A percentile compares a stretch with the other conserved stretches of the same genome.
phyloP scores from a whole-genome alignment of 306 rosid genomes.

The Acmispon strigosus region DNA sequence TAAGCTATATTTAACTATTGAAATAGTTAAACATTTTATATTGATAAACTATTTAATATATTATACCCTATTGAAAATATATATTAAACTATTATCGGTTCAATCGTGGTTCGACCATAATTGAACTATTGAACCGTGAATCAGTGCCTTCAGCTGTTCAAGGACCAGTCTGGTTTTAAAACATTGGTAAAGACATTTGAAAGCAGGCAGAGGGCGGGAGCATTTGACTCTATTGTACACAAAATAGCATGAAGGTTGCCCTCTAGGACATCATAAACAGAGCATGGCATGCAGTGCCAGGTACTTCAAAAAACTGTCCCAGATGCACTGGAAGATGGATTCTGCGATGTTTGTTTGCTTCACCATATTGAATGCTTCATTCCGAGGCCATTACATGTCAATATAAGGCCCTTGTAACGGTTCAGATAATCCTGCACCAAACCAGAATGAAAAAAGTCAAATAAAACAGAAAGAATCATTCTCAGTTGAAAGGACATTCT shows the following conservation, averaged over 20 bases:
- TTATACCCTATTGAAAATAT: no score
- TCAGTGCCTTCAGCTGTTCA: no score
- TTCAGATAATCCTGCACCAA: constrained; percentile 79
- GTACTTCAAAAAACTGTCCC: constrained; percentile 34
- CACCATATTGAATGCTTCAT: constrained; percentile 77
- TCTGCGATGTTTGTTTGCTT: constrained; percentile 10
- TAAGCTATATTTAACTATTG: no score
- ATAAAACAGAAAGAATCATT: background rate
- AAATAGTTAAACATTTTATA: no score
- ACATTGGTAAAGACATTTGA: no score
- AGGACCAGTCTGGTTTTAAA: no score
- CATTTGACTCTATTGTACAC: constrained; percentile 1
- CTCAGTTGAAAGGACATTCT: background rate
- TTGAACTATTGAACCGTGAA: no score
- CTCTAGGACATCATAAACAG: constrained; percentile 25
- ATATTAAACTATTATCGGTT: no score
- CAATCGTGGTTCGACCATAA: no score
- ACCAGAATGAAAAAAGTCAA: background rate
- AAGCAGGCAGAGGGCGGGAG: no score
- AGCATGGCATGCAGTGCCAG: constrained; percentile 33
- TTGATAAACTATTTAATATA: no score
- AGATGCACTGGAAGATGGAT: constrained; percentile 28
- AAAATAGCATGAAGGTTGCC: constrained; percentile 17
- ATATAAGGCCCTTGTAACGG: constrained; percentile 91
- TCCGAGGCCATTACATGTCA: constrained; percentile 98